Evolutionary conservation across 805 yeast species (phyloP).

Genomic region (Wickerhamomyces canadensis): DNA sequence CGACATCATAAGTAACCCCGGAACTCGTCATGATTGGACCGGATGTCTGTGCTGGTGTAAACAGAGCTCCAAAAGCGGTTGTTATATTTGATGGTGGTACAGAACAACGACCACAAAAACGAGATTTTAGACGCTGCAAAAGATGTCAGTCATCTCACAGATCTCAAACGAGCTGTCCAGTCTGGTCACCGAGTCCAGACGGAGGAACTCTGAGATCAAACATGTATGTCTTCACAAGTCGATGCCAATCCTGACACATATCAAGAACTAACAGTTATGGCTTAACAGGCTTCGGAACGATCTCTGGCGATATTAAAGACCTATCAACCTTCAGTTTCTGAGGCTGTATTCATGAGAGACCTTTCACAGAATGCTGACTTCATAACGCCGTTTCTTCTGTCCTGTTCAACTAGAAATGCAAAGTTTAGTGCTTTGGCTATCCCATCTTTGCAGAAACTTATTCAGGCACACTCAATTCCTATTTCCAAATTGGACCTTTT

Average conservation of each 20-base stretch:
- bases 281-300: constrained; percentile 35
- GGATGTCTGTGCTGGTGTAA: too few species aligned
- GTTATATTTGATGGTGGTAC: too few species aligned
- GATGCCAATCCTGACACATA: background rate
- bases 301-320: constrained; percentile 42
- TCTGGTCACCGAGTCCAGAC: constrained; percentile 62
- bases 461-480: constrained; percentile 51
- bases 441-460: constrained; percentile 61
- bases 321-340: constrained; percentile 25
- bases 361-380: constrained; percentile 46
- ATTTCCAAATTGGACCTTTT: constrained; percentile 45
- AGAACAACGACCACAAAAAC: too few species aligned
- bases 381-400: constrained; percentile 61
- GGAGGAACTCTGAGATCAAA: constrained; percentile 65
- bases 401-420: constrained; percentile 71
- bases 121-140: too few species aligned
- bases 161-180: constrained; percentile 53
- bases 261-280: constrained; percentile 6
- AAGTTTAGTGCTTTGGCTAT: constrained; percentile 68
- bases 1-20: too few species aligned
- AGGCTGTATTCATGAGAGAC: constrained; percentile 24
- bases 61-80: too few species aligned
- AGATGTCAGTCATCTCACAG: constrained; percentile 42
- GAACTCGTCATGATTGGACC: too few species aligned
- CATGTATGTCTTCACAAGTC: constrained; percentile 32